phyloP scores from a whole-genome alignment of 768 basidiomycete genomes.

The Lentinula edodes region DNA sequence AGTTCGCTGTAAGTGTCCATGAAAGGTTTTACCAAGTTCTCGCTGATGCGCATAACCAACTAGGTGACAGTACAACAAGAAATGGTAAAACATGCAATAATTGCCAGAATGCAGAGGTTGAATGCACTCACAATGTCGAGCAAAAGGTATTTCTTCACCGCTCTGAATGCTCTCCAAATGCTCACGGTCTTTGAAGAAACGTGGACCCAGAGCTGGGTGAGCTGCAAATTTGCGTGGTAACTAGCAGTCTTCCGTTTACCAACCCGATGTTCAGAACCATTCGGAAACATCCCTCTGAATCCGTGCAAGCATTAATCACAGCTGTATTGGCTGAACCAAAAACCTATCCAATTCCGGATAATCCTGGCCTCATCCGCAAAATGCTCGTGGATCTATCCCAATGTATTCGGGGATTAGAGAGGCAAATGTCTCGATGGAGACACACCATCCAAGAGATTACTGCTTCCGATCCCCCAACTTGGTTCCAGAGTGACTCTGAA shows the following conservation, averaged over 20 bases:
- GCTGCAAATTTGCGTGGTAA: neutral
- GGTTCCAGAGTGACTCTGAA: neutral
- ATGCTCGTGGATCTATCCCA: neutral
- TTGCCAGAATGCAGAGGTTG: constrained; percentile 1
- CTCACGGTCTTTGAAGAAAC: neutral
- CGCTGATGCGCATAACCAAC: neutral
- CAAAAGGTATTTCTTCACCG: neutral
- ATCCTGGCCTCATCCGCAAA: neutral
- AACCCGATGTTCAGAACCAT: neutral
- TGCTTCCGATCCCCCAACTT: neutral
- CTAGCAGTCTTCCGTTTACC: neutral
- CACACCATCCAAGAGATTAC: constrained; percentile 1
- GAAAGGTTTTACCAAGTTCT: neutral
- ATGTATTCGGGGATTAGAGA: neutral
- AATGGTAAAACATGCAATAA: neutral
- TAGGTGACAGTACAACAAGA: constrained; percentile 1
- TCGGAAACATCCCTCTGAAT: constrained; percentile 4
- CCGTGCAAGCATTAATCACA: constrained; percentile 1
- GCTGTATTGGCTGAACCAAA: neutral
- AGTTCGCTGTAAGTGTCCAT: too few relatives aligned
- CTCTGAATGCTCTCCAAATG: neutral
- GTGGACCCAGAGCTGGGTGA: constrained; percentile 1
- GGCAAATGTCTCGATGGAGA: constrained; percentile 1
- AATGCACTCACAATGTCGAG: neutral
- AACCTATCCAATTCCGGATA: neutral